Evolutionary conservation across 1,284 basidiomycete genomes (phyloP), one percentile per base, ranked within the genome.

Genomic region (Heliocybe sulcata): DNA sequence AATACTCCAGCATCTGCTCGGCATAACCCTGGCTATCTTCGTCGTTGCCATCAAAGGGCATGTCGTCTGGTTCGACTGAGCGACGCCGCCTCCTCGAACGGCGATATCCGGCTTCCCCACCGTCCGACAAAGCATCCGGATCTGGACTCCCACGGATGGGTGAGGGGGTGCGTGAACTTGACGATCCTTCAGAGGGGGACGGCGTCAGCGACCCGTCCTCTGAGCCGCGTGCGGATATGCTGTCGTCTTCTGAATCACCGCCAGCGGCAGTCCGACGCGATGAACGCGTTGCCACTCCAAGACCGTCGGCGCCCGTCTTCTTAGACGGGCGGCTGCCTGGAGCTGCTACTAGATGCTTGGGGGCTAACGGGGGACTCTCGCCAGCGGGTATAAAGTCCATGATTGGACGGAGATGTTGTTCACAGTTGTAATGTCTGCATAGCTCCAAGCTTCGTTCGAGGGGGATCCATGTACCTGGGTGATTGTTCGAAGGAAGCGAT

Each of bases 1-100:
- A 99, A 72, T 98, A 99, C 75, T 99, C 96, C 62, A 99, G 79
- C 58, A 99, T 95, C 67, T 95, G 90, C 69, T 98, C 95, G 47
- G 90, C 94, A 66, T 99, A 99, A 23, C 77, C 74, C 53, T 81
- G 75, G 22, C 77, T 71, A 60, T 82, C 80, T 47, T 67, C 67
- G 4, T 60, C 59, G 25, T 74, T 76, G 56, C 78, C 79, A 35
- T 69, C 47, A 12, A 26, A 6, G 27, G 10, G 10, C 47, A 49
- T 29, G 25, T 25, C 47, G 16, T 26, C 47, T 42, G 8, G 38
- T n/a, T 49, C 47, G 22, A 49, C 47, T 4, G 23, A 26, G 23
- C 64, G 60, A 53, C 67, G 66, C 16, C 70, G 68, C 47, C 67
- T 67, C 69, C 76, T 60, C 67, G 54, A 73, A 69, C 55, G 62